Conservation (phyloP, 2,329 filamentous ascomycete species). For the Xylariaceae sp. region DNA sequence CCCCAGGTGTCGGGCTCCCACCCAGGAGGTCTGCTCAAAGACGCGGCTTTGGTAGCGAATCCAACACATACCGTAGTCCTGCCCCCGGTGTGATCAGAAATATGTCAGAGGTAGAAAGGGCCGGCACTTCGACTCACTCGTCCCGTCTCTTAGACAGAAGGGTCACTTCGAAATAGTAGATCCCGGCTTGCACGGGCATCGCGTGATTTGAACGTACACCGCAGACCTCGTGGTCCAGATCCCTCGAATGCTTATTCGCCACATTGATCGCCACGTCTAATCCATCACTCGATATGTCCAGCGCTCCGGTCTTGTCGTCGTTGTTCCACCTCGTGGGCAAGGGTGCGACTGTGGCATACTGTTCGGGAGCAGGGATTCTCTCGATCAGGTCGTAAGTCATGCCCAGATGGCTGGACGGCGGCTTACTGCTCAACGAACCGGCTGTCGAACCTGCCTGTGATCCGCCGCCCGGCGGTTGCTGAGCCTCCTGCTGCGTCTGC, state of each 20-base stretch:
- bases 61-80: conserved; percentile 57
- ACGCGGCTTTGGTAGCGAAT: conserved; percentile 48
- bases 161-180: conserved; percentile 84
- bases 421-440: conserved; percentile 46
- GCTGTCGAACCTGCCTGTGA: conserved; percentile 13
- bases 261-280: conserved; percentile 59
- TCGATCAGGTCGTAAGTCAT: conserved; percentile 82
- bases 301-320: conserved; percentile 61
- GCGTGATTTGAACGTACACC: conserved; percentile 75
- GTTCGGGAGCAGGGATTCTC: conserved; percentile 53
- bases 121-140: conserved; percentile 52
- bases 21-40: conserved; percentile 50
- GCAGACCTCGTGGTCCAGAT: conserved; percentile 66
- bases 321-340: conserved; percentile 80
- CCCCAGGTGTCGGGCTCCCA: conserved; percentile 64
- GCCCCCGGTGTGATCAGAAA: conserved; percentile 11
- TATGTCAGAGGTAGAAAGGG: conserved; percentile 1
- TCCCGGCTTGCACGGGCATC: conserved; percentile 83
- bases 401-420: conserved; percentile 59
- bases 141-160: conserved; percentile 44
- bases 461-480: conserved; percentile 30
- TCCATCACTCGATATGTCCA: conserved; percentile 70
- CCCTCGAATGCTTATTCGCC: conserved; percentile 33
- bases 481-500: conserved; percentile 40
- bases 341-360: conserved; percentile 53